Evolutionary conservation across 1,284 basidiomycete genomes (phyloP).

Genomic region (Ceratobasidium theobromae): DNA sequence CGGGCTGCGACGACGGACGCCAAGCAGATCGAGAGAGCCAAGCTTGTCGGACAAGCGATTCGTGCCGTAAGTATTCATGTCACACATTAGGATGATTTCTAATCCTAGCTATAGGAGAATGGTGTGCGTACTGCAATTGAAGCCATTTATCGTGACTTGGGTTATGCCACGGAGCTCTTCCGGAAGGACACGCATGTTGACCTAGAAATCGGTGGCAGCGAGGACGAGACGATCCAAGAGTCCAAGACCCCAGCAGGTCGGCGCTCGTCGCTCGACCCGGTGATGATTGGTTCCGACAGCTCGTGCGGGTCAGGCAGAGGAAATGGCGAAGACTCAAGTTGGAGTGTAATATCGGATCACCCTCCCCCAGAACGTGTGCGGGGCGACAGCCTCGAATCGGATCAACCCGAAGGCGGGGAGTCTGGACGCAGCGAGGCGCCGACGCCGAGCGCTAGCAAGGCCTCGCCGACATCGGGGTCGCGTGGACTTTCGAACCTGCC

Average conservation of each 20-base stretch:
- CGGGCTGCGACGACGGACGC: constrained; percentile 78
- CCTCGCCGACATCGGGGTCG: neutral
- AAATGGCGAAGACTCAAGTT: constrained; percentile 25
- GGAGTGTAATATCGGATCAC: constrained; percentile 29
- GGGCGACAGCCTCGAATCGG: neutral
- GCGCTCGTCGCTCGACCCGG: constrained; percentile 30
- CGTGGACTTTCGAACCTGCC: constrained; percentile 2
- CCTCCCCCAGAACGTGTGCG: constrained; percentile 25
- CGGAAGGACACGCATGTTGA: constrained; percentile 6
- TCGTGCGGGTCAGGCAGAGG: constrained; percentile 19
- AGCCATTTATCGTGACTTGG: constrained; percentile 88
- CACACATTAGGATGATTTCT: constrained; percentile 3
- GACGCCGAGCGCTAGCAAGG: neutral
- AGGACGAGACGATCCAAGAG: constrained; percentile 31
- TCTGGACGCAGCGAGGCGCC: constrained; percentile 12
- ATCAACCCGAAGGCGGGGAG: constrained; percentile 17
- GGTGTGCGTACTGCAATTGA: constrained; percentile 87
- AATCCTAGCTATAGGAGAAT: constrained; percentile 64
- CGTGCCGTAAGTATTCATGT: constrained; percentile 57
- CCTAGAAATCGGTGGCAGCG: constrained; percentile 13
- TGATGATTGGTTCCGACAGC: constrained; percentile 12
- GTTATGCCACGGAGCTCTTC: constrained; percentile 60
- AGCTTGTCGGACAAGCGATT: constrained; percentile 79
- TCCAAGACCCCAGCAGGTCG: constrained; percentile 32
- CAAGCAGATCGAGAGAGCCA: constrained; percentile 86